Conservation (phyloP, 441 rosid genomes). For the Adansonia gregorii region DNA sequence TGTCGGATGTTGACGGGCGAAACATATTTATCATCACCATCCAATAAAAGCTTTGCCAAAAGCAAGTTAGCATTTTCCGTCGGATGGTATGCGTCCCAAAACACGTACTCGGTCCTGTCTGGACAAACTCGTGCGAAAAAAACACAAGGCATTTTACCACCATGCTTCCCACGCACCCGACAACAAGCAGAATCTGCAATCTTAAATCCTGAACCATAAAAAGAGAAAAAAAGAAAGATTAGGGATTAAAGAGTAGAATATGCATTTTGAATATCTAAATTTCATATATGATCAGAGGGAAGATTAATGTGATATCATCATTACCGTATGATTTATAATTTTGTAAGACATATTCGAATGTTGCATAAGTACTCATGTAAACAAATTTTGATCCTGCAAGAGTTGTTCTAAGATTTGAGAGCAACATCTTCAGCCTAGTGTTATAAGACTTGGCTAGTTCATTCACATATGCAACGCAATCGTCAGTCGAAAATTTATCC, state of each 20-base stretch:
- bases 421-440: background rate
- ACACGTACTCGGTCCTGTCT: conserved; percentile 11
- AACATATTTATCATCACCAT: background rate
- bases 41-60: background rate
- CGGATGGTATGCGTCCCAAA: conserved; percentile 23
- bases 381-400: conserved; percentile 32
- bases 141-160: background rate
- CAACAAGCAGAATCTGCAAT: conserved; percentile 18
- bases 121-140: background rate
- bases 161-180: background rate
- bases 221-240: background rate
- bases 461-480: background rate
- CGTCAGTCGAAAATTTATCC: background rate
- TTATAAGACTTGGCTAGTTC: background rate
- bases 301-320: background rate
- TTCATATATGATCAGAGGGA: background rate
- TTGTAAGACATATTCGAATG: conserved; percentile 10
- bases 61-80: conserved; percentile 7
- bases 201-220: background rate
- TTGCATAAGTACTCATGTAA: conserved; percentile 13
- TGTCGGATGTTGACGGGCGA: conserved; percentile 9
- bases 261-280: background rate
- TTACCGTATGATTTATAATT: conserved; percentile 29
- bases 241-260: background rate
- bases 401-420: conserved; percentile 20